Percentiles rank a stretch among this genome's conserved stretches.
Evolutionary conservation across 805 yeast genomes (phyloP).

Genomic region (Candida pseudoglaebosa): DNA sequence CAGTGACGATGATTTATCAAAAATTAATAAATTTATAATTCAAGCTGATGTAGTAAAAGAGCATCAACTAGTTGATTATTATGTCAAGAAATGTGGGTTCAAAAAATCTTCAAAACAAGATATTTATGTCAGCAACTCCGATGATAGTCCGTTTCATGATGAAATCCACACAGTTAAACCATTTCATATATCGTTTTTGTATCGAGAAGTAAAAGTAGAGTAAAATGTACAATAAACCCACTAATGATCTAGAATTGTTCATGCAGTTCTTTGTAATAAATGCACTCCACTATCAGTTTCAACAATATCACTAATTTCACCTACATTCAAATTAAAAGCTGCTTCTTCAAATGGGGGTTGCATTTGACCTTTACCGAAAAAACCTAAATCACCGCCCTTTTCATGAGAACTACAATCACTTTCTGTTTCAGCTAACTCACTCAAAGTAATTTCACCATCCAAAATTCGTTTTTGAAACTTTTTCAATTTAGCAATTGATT

Average conservation of each 20-base stretch:
- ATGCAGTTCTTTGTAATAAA: conserved; percentile 79
- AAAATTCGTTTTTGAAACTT: conserved; percentile 55
- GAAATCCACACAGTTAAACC: conserved; percentile 35
- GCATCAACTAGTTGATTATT: conserved; percentile 47
- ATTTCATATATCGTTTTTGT: conserved; percentile 40
- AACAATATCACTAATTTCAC: conserved; percentile 77
- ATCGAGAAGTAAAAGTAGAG: conserved; percentile 15
- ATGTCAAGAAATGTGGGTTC: conserved; percentile 39
- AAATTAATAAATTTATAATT: conserved; percentile 17
- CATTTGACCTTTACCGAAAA: conserved; percentile 87
- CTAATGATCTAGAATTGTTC: neutral
- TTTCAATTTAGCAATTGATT: conserved; percentile 64
- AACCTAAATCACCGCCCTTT: conserved; percentile 90
- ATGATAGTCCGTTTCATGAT: conserved; percentile 26
- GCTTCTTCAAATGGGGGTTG: conserved; percentile 92
- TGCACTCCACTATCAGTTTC: conserved; percentile 93
- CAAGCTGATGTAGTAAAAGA: conserved; percentile 44
- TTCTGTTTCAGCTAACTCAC: conserved; percentile 73
- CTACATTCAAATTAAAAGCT: conserved; percentile 74
- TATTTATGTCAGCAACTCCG: conserved; percentile 4
- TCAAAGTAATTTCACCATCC: conserved; percentile 62
- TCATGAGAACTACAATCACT: conserved; percentile 86
- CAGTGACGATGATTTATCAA: neutral
- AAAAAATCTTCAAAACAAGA: conserved; percentile 18
- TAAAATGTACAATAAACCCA: neutral